These are phyloP conservation scores for Lycium ferocissimum DNA, from an alignment of 257 asterid species.

Conservation along the genomic window DNA sequence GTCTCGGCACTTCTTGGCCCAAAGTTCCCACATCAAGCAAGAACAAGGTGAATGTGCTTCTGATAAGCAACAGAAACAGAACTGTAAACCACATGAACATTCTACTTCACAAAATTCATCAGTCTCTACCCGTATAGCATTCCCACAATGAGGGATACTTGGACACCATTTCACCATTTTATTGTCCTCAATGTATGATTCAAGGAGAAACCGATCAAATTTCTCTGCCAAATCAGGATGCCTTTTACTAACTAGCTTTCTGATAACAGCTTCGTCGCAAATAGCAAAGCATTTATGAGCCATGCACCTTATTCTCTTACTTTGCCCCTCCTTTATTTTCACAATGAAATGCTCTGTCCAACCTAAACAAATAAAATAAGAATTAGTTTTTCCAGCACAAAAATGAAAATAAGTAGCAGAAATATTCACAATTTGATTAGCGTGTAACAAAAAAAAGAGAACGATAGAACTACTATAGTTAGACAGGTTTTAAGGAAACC, in stretches of 20 bases:
- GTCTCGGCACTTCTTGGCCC: conserved; percentile 95
- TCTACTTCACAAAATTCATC: conserved; percentile 93
- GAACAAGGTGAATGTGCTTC: conserved; percentile 99
- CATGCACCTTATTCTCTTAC: conserved; percentile 98
- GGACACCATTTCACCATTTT: conserved; percentile 99
- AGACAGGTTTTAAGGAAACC: not conserved
- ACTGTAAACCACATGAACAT: conserved; percentile 92
- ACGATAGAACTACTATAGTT: conserved; percentile 1
- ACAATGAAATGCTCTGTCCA: conserved; percentile 99
- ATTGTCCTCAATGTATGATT: conserved; percentile 97
- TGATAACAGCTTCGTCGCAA: conserved; percentile 80
- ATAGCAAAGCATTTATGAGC: conserved; percentile 89
- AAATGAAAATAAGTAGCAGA: not conserved
- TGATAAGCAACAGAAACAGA: conserved; percentile 88
- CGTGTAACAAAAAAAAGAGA: not conserved
- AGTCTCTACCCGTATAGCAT: conserved; percentile 85
- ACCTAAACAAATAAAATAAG: conserved; percentile 54
- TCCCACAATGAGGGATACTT: conserved; percentile 97
- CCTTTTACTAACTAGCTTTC: conserved; percentile 64
- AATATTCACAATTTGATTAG: conserved; percentile 23
- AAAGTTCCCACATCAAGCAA: conserved; percentile 91
- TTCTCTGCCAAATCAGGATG: conserved; percentile 85
- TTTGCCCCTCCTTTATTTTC: conserved; percentile 94
- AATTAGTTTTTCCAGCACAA: conserved; percentile 19
- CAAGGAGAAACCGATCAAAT: conserved; percentile 92